These are phyloP conservation scores for Scopulariopsis brevicaulis DNA, from an alignment of 2,329 filamentous ascomycete genomes.

Conservation along the genomic window DNA sequence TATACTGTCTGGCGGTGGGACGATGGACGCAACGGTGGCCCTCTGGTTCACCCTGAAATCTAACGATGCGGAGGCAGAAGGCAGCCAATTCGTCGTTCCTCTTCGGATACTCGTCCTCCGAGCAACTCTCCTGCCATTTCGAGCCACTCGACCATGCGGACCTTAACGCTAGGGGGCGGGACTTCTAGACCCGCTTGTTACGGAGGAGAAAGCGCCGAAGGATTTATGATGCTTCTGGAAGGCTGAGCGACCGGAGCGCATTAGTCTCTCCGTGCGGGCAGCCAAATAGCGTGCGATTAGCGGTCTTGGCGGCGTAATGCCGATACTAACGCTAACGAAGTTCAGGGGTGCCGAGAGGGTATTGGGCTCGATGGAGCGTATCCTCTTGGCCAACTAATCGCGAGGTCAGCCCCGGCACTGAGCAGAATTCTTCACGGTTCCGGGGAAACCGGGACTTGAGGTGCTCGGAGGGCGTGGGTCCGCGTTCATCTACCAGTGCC, in stretches of 20 bases:
- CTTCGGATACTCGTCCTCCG: neutral
- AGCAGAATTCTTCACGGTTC: too few relatives aligned
- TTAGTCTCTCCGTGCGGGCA: neutral
- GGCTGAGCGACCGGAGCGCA: conserved; percentile 1
- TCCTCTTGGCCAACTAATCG: neutral
- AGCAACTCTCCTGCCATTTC: neutral
- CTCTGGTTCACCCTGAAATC: neutral
- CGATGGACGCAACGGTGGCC: conserved; percentile 1
- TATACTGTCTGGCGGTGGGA: neutral
- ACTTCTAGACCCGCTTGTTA: conserved; percentile 2
- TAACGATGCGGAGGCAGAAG: neutral
- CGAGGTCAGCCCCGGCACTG: neutral
- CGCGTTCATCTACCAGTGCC: conserved; percentile 1
- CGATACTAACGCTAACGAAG: neutral
- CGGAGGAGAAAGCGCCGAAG: neutral
- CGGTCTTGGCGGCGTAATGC: too few relatives aligned
- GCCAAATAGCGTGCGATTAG: neutral
- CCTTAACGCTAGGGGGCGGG: neutral
- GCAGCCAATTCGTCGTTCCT: conserved; percentile 3
- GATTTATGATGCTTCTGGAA: neutral
- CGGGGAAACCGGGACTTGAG: neutral
- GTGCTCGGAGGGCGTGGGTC: conserved; percentile 2
- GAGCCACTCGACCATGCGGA: neutral
- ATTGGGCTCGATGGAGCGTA: neutral
- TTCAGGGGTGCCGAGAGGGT: neutral